Conservation (phyloP, 169 alveolate species). For the Eimeria praecox region DNA sequence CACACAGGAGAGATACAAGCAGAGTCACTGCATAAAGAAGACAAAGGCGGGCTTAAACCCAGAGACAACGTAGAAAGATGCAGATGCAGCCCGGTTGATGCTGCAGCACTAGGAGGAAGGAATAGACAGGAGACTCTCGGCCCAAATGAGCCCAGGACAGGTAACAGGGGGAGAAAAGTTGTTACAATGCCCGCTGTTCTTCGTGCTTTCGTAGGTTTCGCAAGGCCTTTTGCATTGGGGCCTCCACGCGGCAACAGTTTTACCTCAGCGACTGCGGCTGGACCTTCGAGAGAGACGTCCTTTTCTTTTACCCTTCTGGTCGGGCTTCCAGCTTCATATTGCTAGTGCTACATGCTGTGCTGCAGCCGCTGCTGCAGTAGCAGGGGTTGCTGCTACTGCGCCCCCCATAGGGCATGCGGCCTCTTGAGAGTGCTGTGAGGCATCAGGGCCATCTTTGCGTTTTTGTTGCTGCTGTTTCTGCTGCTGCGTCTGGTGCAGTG, state of each 20-base stretch:
- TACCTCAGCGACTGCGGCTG: conserved; percentile 51
- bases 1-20: not conserved
- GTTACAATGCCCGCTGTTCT: not conserved
- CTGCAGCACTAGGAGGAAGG: not conserved
- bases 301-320: conserved; percentile 67
- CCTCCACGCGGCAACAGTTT: conserved; percentile 34
- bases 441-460: not conserved
- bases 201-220: conserved; percentile 2
- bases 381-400: conserved; percentile 9
- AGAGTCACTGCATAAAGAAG: not conserved
- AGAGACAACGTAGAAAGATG: too few relatives aligned
- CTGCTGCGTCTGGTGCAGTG: conserved; percentile 46
- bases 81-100: not conserved
- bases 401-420: not conserved
- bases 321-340: not conserved
- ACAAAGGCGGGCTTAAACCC: not conserved
- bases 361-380: not conserved
- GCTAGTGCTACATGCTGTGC: not conserved
- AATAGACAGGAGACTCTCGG: too few relatives aligned
- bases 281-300: conserved; percentile 59
- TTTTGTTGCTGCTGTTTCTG: not conserved
- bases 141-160: not conserved
- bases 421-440: not conserved
- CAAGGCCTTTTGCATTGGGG: conserved; percentile 50
- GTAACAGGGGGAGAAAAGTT: not conserved